These are phyloP conservation scores for Neurospora sp. DNA, from an alignment of 495 filamentous ascomycete species.

Conservation along the genomic window DNA sequence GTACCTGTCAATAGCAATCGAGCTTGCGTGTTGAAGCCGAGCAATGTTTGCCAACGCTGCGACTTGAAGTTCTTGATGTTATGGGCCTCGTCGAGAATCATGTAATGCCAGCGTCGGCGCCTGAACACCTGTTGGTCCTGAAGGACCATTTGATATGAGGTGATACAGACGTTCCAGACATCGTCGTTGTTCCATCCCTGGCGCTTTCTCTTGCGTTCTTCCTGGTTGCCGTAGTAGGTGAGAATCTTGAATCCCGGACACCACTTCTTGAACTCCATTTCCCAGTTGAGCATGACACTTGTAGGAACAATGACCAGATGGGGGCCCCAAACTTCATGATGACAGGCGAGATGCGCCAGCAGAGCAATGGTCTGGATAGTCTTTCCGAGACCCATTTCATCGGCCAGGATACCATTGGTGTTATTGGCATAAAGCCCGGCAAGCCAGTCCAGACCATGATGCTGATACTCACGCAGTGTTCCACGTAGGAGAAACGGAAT, in stretches of 20 bases:
- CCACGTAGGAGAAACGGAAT: slow-evolving; percentile 86
- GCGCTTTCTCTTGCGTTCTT: slow-evolving; percentile 84
- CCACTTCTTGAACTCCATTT: slow-evolving; percentile 99
- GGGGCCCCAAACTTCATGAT: slow-evolving; percentile 89
- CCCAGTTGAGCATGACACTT: slow-evolving; percentile 99
- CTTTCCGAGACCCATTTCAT: slow-evolving; percentile 99
- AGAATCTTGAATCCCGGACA: slow-evolving; percentile 97
- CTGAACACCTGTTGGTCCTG: slow-evolving; percentile 92
- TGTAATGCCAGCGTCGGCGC: slow-evolving; percentile 90
- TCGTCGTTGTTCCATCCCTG: slow-evolving; percentile 85
- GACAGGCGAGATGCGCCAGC: slow-evolving; percentile 83
- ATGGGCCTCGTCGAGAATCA: slow-evolving; percentile 97
- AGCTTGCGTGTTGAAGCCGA: slow-evolving; percentile 81
- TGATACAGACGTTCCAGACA: slow-evolving; percentile 93
- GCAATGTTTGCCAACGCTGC: slow-evolving; percentile 87
- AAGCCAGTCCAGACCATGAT: slow-evolving; percentile 94
- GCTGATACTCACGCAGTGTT: slow-evolving; percentile 91
- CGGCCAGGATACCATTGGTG: slow-evolving; percentile 96
- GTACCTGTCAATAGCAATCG: slow-evolving; percentile 89
- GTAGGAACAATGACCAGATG: slow-evolving; percentile 96
- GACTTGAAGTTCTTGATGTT: slow-evolving; percentile 99
- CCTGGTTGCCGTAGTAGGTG: slow-evolving; percentile 88
- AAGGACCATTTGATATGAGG: slow-evolving; percentile 90
- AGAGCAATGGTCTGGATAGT: slow-evolving; percentile 97
- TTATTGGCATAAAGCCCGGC: slow-evolving; percentile 82